Base-by-base conservation (phyloP, 768 basidiomycete species). In the Tulasnella sp. region DNA sequence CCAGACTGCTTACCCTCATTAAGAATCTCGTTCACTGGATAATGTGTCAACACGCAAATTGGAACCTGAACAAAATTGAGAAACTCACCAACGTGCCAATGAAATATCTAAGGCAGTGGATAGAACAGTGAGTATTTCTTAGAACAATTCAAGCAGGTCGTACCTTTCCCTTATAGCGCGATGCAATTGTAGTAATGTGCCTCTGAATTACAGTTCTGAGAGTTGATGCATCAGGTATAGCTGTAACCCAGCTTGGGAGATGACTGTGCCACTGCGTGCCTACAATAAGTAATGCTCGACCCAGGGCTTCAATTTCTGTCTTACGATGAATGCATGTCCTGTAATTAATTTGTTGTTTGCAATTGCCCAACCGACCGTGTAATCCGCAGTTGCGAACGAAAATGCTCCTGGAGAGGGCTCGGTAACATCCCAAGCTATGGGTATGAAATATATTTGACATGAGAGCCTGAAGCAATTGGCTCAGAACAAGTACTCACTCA, bases 121-220 rank as follows among this genome's bases (percentile, higher is more conserved):
- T n/a, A n/a, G n/a, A n/a, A n/a, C n/a, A n/a, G n/a, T n/a, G n/a
- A n/a, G n/a, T n/a, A n/a, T n/a, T n/a, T n/a, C n/a, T n/a, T n/a
- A n/a, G n/a, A n/a, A n/a, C n/a, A n/a, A n/a, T n/a, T n/a, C n/a
- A n/a, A n/a, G n/a, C n/a, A n/a, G n/a, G n/a, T n/a, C n/a, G n/a
- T n/a, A 54, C 39, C 31, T 54, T 49, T 35, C 53, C 53, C 39
- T 50, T 49, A 33, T 32, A 54, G 19, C 47, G 53, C 13, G 49
- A 35, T 6, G 39, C 32, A 25, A 40, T 27, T 12, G 50, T 49
- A 4, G 49, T 22, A 41, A 49, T 43, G 39, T 54, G 53, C 29
- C 50, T 51, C 29, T 54, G 48, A 2, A 54, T 54, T 37, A 54
- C 53, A 6, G 34, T 7, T 10, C 47, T 54, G 25, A 54, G 24